Conservation (phyloP, 2,329 filamentous ascomycete species). For the Trichophyton benhamiae region DNA sequence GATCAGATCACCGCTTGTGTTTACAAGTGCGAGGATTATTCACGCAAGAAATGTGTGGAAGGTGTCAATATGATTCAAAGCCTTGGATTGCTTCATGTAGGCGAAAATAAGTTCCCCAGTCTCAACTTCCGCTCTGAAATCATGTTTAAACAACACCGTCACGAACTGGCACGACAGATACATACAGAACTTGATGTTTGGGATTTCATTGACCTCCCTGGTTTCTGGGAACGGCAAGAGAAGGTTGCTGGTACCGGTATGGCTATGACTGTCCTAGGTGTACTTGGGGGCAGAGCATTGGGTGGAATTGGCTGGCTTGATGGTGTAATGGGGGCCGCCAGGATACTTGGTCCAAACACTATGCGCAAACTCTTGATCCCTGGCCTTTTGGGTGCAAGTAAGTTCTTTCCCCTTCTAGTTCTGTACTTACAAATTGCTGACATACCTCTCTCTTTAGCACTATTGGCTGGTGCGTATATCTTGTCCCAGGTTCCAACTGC, state of each 20-base stretch:
- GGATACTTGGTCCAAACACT: conserved; percentile 68
- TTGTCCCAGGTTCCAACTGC: conserved; percentile 79
- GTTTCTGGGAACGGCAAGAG: conserved; percentile 77
- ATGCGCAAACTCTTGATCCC: conserved; percentile 70
- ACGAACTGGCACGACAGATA: conserved; percentile 71
- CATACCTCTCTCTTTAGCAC: conserved; percentile 37
- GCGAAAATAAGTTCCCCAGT: conserved; percentile 65
- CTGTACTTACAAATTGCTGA: conserved; percentile 23
- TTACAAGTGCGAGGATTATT: conserved; percentile 67
- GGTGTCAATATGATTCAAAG: conserved; percentile 83
- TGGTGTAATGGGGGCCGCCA: conserved; percentile 68
- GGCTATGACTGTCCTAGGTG: conserved; percentile 81
- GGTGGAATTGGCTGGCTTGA: conserved; percentile 84
- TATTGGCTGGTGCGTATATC: conserved; percentile 66
- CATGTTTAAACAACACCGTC: conserved; percentile 81
- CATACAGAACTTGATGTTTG: conserved; percentile 75
- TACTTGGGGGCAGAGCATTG: conserved; percentile 68
- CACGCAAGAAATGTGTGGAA: conserved; percentile 60
- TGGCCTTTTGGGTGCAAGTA: conserved; percentile 65
- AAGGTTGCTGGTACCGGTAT: conserved; percentile 90
- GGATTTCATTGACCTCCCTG: conserved; percentile 86
- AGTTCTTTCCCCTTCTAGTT: conserved; percentile 28
- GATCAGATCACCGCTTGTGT: conserved; percentile 74
- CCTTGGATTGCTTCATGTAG: conserved; percentile 75
- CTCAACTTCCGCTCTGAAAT: conserved; percentile 80